Evolutionary conservation across 2,329 filamentous ascomycete species (phyloP), one percentile per base, ranked within the genome.

Genomic region (Xylogone sp.): DNA sequence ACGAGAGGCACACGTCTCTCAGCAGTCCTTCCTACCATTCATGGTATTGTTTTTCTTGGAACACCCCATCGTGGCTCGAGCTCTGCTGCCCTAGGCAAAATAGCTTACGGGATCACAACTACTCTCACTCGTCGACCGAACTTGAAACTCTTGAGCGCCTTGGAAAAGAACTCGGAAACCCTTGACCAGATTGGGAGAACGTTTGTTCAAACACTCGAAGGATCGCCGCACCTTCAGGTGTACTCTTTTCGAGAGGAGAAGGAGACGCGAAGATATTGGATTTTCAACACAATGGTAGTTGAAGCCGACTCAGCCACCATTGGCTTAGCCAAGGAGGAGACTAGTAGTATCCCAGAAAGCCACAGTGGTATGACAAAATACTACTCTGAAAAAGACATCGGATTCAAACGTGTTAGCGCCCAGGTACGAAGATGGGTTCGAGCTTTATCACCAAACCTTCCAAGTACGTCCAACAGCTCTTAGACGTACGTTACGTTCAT

Each of bases 331-430:
- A 27, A 12, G 12, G 50, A 52, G 22, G 45, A 48, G n/a, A 21
- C 42, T 5, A n/a, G 16, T 4, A 39, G 21, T 13, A 45, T 52
- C 20, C 50, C 50, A 20, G 24, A 24, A 20, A 45, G 48, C 18
- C 50, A 52, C 22, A 29, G 42, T 21, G 42, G 42, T 8, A 52
- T 52, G 50, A 52, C 46, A 18, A 52, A 52, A 42, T 52, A 48
- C 27, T 19, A 39, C 7, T 45, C 39, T n/a, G 2, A 7, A 16
- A n/a, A 48, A 19, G 45, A 48, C 20, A 42, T 44, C 10, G 45
- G 50, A 20, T 52, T 48, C n/a, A 19, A 6, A 10, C 24, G 10
- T 10, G 6, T 10, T 27, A 27, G 24, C 24, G 10, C 24, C 10
- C 24, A n/a, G n/a, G n/a, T n/a, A n/a, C n/a, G n/a, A n/a, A n/a